Evolutionary conservation across 208 protist genomes (phyloP).

Genomic region (Wallacemonas collosoma): DNA sequence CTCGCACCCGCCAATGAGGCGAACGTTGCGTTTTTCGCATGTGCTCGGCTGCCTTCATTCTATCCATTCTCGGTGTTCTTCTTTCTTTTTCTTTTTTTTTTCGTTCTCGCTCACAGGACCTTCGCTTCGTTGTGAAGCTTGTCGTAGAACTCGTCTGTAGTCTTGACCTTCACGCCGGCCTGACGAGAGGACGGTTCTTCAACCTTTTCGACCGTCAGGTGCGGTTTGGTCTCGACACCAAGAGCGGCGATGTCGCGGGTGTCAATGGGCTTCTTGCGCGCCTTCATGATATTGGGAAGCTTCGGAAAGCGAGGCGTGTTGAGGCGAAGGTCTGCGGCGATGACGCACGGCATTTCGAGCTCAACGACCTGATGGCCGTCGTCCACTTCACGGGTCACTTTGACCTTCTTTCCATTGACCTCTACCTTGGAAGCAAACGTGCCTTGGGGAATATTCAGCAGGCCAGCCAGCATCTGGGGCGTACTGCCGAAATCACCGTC

Average conservation of each 20-base stretch:
- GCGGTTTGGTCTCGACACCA: constrained; percentile 85
- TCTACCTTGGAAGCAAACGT: constrained; percentile 94
- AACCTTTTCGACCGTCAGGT: constrained; percentile 64
- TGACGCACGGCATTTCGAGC: constrained; percentile 83
- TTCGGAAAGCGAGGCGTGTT: constrained; percentile 97
- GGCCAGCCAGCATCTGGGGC: constrained; percentile 93
- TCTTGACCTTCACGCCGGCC: constrained; percentile 91
- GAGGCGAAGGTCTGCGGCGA: constrained; percentile 91
- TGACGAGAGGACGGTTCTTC: constrained; percentile 81
- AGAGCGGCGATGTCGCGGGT: constrained; percentile 68
- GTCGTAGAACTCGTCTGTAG: constrained; percentile 89
- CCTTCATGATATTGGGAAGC: constrained; percentile 98
- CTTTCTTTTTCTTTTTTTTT: constrained; percentile 20
- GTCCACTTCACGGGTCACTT: constrained; percentile 95
- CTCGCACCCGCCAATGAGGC: too few species aligned
- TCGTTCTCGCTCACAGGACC: constrained; percentile 27
- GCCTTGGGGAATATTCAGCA: constrained; percentile 94
- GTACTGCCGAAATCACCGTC: constrained; percentile 96
- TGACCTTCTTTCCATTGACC: constrained; percentile 72
- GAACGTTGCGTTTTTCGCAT: too few species aligned
- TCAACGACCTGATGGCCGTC: constrained; percentile 92
- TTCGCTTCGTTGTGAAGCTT: constrained; percentile 94
- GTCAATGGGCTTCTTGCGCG: constrained; percentile 95
- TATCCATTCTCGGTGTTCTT: constrained; percentile 4
- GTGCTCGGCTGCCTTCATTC: too few species aligned